Evolutionary conservation across 192 early-diverging fungal species (phyloP).

Genomic region (Backusella psychrophila): DNA sequence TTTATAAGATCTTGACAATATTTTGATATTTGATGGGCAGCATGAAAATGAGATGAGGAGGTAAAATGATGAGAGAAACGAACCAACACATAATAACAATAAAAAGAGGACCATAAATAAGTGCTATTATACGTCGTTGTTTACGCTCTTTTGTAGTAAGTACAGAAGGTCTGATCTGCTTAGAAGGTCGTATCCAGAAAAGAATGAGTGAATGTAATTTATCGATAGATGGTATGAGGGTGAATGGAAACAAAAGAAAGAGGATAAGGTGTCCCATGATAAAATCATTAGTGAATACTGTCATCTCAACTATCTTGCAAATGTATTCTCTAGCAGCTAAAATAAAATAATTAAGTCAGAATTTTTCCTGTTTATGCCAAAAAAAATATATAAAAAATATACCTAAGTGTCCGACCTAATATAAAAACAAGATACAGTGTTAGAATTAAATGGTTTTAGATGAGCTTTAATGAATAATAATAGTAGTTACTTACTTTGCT

Average conservation of each 20-base stretch:
- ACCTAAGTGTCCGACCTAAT: neutral
- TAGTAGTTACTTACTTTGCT: constrained; percentile 54
- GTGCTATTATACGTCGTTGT: constrained; percentile 52
- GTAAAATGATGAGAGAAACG: constrained; percentile 49
- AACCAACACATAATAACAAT: constrained; percentile 49
- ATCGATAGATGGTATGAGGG: constrained; percentile 59
- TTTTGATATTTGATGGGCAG: constrained; percentile 6
- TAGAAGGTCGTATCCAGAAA: constrained; percentile 67
- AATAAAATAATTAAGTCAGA: constrained; percentile 32
- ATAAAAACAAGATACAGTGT: neutral
- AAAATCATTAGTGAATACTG: constrained; percentile 65
- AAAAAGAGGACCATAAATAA: constrained; percentile 56
- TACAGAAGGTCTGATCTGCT: constrained; percentile 63
- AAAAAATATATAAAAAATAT: neutral
- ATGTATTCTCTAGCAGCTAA: constrained; percentile 49
- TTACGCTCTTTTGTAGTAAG: constrained; percentile 62
- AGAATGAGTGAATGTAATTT: constrained; percentile 65
- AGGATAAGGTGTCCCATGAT: constrained; percentile 65
- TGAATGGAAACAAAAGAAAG: constrained; percentile 71
- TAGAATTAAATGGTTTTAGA: neutral
- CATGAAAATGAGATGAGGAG: constrained; percentile 11
- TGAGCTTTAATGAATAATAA: constrained; percentile 53
- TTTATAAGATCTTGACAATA: constrained; percentile 6
- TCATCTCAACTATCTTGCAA: constrained; percentile 83
- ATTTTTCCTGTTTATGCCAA: neutral